Evolutionary conservation across 441 rosid genomes (phyloP), one percentile per base, ranked within the genome.

Genomic region (Gossypium trilobum): DNA sequence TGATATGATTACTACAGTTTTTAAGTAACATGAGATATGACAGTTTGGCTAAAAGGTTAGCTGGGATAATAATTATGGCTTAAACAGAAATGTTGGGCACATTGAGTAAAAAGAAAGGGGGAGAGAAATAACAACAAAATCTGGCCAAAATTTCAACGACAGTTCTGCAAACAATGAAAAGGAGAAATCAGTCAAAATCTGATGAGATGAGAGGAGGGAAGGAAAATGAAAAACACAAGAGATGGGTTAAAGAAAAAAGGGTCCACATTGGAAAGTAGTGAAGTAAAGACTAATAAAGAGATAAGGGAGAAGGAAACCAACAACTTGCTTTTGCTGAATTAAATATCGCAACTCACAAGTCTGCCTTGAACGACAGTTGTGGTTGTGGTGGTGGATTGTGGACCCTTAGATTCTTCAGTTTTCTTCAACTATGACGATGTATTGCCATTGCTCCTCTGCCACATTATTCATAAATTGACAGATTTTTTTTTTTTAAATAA

Each of bases 21-120:
- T 33, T 33, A 33, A 33, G 39, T 33, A 33, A 33, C 39, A 33
- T 33, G 29, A 19, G 52, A 63, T 39, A 19, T 39, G 51, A 63
- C 29, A 63, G 27, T 42, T 42, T 44, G 55, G 56, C 19, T 44
- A 65, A 50, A 66, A 74, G 72, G 66, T 46, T 74, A 27, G 78
- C 58, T 76, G 73, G 77, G 36, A 48, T 46, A 67, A 75, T 66
- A 70, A 71, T 70, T 74, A 60, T 72, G 73, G 74, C 73, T 71
- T 46, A 55, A 61, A 69, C 54, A 56, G 36, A 51, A 22, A 33
- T 44, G 22, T 22, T 44, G 48, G 58, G 59, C 5, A 33, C 56
- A 31, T 74, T 22, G 75, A 76, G 77, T 67, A 59, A 29, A 55
- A 55, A 9, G 57, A 68, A 69, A 60, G 60, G 66, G 72, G 55